Conservation (phyloP, 306 rosid genomes). For the Cicer judaicum region DNA sequence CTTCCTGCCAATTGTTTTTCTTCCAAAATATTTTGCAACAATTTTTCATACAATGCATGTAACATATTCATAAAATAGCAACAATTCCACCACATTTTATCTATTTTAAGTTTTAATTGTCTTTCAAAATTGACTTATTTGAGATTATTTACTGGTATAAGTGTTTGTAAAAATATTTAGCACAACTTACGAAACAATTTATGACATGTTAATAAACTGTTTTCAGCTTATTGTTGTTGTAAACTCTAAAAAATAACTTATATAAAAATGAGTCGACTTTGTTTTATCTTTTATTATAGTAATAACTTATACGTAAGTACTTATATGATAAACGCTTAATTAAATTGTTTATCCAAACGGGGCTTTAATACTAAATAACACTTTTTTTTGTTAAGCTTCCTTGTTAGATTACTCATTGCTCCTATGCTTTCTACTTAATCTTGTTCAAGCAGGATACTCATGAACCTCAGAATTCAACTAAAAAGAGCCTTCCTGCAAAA, state of each 20-base stretch:
- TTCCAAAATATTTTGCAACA: not conserved
- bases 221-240: not conserved
- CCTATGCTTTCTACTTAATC: slow-evolving; percentile 33
- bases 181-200: not conserved
- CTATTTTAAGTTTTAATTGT: not conserved
- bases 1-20: slow-evolving; percentile 1
- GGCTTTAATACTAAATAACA: not conserved
- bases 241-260: not conserved
- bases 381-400: not conserved
- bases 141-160: not conserved
- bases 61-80: not conserved
- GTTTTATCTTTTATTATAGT: not conserved
- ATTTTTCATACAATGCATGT: slow-evolving; percentile 4
- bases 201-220: too few species aligned
- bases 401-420: slow-evolving; percentile 11
- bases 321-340: too few species aligned
- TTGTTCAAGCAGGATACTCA: slow-evolving; percentile 53
- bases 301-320: too few species aligned
- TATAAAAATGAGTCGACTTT: not conserved
- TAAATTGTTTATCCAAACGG: too few species aligned
- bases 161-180: not conserved
- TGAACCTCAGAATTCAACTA: slow-evolving; percentile 49
- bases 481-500: slow-evolving; percentile 52
- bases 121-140: not conserved
- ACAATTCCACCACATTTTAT: not conserved